Conservation (phyloP, 352 stramenopile species). For the Phytophthora aleatoria region DNA sequence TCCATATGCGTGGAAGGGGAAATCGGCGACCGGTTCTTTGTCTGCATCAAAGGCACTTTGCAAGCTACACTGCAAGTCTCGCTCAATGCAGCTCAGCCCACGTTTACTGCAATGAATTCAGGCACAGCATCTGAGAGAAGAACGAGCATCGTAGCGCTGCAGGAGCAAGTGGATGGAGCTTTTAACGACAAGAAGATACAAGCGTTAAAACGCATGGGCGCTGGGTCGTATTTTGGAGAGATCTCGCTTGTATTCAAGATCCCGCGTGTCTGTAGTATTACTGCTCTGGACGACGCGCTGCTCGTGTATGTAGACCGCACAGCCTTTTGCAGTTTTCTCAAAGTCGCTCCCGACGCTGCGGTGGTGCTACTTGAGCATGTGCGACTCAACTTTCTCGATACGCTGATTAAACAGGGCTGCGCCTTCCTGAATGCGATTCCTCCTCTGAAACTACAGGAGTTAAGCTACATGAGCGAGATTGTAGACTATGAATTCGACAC, state of each 20-base stretch:
- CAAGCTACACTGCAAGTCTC: constrained; percentile 51
- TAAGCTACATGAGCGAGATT: constrained; percentile 60
- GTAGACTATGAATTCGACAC: constrained; percentile 37
- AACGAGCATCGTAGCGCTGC: constrained; percentile 23
- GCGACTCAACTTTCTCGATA: constrained; percentile 63
- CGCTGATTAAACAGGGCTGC: constrained; percentile 62
- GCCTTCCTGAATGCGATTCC: constrained; percentile 61
- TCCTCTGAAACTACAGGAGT: constrained; percentile 56
- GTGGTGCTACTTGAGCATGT: constrained; percentile 66
- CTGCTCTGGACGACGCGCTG: constrained; percentile 60
- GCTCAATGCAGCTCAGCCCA: constrained; percentile 31
- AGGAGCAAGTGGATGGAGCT: constrained; percentile 12
- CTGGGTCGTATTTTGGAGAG: constrained; percentile 73
- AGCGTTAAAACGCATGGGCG: constrained; percentile 54
- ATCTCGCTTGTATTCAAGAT: constrained; percentile 78
- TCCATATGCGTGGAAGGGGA: constrained; percentile 62
- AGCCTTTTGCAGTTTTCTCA: constrained; percentile 76
- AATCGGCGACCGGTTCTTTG: constrained; percentile 69
- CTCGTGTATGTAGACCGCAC: constrained; percentile 73
- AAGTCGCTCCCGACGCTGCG: constrained; percentile 60
- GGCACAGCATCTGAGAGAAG: constrained; percentile 1
- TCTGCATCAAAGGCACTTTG: constrained; percentile 64
- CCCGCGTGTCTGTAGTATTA: constrained; percentile 68
- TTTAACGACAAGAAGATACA: constrained; percentile 46
- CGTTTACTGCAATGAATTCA: constrained; percentile 28